phyloP scores from a whole-genome alignment of 192 early-diverging fungal species.

The Linnemannia elongata region DNA sequence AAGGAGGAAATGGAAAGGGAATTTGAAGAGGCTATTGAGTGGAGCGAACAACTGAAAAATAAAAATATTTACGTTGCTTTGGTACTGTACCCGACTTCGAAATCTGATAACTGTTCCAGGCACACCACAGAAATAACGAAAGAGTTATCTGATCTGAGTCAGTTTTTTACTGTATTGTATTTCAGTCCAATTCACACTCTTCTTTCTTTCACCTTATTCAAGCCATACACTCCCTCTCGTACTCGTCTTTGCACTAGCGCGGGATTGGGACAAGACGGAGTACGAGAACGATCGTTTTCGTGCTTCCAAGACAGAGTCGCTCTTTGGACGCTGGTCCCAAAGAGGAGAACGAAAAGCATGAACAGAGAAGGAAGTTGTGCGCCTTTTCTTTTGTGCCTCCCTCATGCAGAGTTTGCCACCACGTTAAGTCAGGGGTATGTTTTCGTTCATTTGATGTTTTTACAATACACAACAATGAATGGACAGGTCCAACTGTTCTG shows the following conservation, averaged over 20 bases:
- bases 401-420: not conserved
- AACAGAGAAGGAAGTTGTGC: not conserved
- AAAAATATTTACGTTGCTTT: not conserved
- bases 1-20: too few relatives aligned
- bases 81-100: not conserved
- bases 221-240: not conserved
- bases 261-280: not conserved
- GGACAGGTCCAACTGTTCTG: not conserved
- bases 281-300: not conserved
- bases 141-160: slow-evolving; percentile 8
- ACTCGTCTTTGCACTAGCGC: not conserved
- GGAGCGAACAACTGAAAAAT: not conserved
- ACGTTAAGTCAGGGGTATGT: not conserved
- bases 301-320: not conserved
- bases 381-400: not conserved
- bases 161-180: not conserved
- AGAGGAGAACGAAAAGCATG: not conserved
- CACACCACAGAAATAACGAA: not conserved
- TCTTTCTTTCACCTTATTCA: not conserved
- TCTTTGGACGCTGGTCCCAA: too few relatives aligned
- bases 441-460: not conserved
- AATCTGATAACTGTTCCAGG: slow-evolving; percentile 1
- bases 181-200: too few relatives aligned
- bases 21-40: not conserved
- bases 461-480: not conserved